Evolutionary conservation across 257 asterid genomes (phyloP).

Genomic region (Cruciata laevipes): DNA sequence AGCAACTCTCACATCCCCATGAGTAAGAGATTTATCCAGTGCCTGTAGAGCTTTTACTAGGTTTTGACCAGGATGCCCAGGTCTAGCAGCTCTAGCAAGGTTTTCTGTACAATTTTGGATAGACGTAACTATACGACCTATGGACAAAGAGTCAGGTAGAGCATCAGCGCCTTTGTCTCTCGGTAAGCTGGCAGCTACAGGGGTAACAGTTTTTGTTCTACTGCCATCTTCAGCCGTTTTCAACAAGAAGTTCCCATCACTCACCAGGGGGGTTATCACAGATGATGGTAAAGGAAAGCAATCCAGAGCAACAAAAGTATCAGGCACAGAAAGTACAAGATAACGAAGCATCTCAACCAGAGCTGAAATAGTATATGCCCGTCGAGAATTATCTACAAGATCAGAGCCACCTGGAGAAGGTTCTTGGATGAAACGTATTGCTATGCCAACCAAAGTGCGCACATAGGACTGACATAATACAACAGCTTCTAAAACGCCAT

Average conservation of each 20-base stretch:
- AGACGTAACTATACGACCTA: slow-evolving; percentile 63
- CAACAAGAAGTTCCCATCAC: slow-evolving; percentile 71
- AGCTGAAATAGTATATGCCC: slow-evolving; percentile 88
- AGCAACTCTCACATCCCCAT: slow-evolving; percentile 68
- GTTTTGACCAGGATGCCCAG: slow-evolving; percentile 60
- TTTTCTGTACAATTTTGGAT: slow-evolving; percentile 67
- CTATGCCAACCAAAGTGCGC: slow-evolving; percentile 60
- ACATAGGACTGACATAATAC: slow-evolving; percentile 91
- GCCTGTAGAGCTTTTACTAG: slow-evolving; percentile 69
- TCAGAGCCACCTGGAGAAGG: slow-evolving; percentile 99
- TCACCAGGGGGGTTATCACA: slow-evolving; percentile 49
- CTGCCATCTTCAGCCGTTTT: slow-evolving; percentile 61
- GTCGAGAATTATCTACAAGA: slow-evolving; percentile 88
- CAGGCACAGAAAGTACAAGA: slow-evolving; percentile 85
- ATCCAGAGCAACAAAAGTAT: slow-evolving; percentile 91
- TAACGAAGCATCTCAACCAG: slow-evolving; percentile 98
- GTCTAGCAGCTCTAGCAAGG: slow-evolving; percentile 72
- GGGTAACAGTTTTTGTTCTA: slow-evolving; percentile 48
- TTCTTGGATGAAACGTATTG: slow-evolving; percentile 74
- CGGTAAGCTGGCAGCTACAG: slow-evolving; percentile 42
- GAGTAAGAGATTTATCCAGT: slow-evolving; percentile 67
- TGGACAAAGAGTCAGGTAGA: slow-evolving; percentile 55
- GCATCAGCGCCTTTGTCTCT: slow-evolving; percentile 49
- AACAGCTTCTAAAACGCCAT: slow-evolving; percentile 83
- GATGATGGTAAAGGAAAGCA: slow-evolving; percentile 78